Percentiles rank a stretch among this genome's conserved stretches.
Conservation (phyloP, 805 yeast genomes). For the Starmerella geochares region DNA sequence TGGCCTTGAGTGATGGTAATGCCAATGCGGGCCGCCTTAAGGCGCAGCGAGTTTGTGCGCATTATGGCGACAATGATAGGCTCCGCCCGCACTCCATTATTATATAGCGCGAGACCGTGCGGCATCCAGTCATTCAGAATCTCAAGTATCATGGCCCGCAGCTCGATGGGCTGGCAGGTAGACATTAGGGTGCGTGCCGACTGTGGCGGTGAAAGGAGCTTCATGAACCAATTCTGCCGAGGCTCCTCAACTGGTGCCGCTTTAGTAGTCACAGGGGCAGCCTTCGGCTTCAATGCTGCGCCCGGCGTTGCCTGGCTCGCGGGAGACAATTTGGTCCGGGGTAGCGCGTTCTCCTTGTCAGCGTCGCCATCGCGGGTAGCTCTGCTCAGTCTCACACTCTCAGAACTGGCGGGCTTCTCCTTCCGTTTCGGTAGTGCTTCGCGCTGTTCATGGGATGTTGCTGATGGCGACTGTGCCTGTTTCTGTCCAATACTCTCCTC, state of each 20-base stretch:
- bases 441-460: not conserved
- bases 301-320: too few relatives aligned
- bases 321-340: too few relatives aligned
- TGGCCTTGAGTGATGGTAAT: slow-evolving; percentile 22
- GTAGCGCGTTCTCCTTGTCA: slow-evolving; percentile 14
- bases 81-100: slow-evolving; percentile 25
- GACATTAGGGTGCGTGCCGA: slow-evolving; percentile 27
- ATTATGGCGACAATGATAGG: slow-evolving; percentile 30
- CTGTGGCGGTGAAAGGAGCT: slow-evolving; percentile 24
- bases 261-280: not conserved
- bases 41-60: slow-evolving; percentile 30
- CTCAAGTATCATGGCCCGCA: slow-evolving; percentile 29
- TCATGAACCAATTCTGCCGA: slow-evolving; percentile 34
- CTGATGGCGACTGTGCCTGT: too few relatives aligned
- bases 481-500: not conserved
- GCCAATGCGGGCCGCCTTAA: slow-evolving; percentile 29
- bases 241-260: slow-evolving; percentile 23
- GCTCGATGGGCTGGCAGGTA: slow-evolving; percentile 24
- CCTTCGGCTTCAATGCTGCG: too few relatives aligned
- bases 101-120: slow-evolving; percentile 31
- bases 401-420: not conserved
- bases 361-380: not conserved
- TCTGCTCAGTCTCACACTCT: not conserved
- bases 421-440: not conserved
- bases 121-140: slow-evolving; percentile 32